Base-by-base conservation (phyloP, 164 flowering plant genomes). In the Tetracentron sinense region DNA sequence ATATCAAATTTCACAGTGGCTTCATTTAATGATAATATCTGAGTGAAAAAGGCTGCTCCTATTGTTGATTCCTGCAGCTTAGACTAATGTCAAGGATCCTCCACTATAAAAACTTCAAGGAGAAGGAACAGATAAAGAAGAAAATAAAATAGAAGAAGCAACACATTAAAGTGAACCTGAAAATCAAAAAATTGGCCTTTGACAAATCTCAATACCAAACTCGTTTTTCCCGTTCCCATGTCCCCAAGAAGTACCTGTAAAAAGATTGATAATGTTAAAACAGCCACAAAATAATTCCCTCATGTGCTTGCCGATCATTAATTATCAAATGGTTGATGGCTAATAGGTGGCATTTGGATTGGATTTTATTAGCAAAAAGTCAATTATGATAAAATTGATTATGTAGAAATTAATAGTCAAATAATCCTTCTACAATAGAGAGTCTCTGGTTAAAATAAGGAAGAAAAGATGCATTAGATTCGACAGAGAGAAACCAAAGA, bases 1-100 rank as follows among this genome's bases (percentile, higher is more conserved):
- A 91, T 86, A 59, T 89, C 96, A 69, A 85, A 85, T 64, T 88
- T 91, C 42, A 91, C 75, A 27, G 91, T 88, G 7, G 75, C 89
- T 67, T 88, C 92, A 60, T 77, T 79, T 35, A 87, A 22, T 8
- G 96, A 85, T 65, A 91, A 60, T 49, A 81, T 73, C 69, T 89
- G 96, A 1, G 97, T 84, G 81, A 89, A 89, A 74, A 91, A 91
- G 33, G 96, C 96, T 44, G 97, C 96, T 58, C 97, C 97, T 44
- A 91, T 91, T 15, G 97, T 91, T 61, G 97, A 85, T 78, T 91
- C 97, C 97, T 91, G 71, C 60, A 71, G 22, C 15, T 58, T 55
- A 30, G 14, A 30, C 42, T 35, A 61, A n/a, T 17, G 31, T 73
- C 47, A 59, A 48, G 35, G 33, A 28, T 20, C 48, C 22, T 23